phyloP scores from a whole-genome alignment of 768 basidiomycete genomes.

The Trametes cingulata region DNA sequence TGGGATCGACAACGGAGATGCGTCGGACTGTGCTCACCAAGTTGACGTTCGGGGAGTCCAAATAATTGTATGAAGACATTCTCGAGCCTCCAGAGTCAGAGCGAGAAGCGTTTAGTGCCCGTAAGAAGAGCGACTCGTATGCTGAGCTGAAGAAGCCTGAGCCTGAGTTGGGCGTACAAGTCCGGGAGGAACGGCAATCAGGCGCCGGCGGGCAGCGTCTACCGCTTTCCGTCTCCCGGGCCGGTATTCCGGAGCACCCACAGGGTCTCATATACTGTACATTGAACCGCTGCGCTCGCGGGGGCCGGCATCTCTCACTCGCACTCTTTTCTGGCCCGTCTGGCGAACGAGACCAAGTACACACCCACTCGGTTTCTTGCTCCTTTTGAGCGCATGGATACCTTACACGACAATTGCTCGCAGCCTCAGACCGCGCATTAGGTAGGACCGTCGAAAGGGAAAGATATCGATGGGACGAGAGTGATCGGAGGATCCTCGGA shows the following conservation, averaged over 20 bases:
- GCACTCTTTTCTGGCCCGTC: too few species aligned
- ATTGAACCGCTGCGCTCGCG: too few species aligned
- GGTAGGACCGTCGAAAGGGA: not conserved
- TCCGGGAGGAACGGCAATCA: too few species aligned
- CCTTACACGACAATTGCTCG: too few species aligned
- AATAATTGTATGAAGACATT: conserved; percentile 51
- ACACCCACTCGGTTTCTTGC: too few species aligned
- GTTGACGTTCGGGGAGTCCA: conserved; percentile 64
- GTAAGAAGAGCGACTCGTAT: not conserved
- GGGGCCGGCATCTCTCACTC: too few species aligned
- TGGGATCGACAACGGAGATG: not conserved
- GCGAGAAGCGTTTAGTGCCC: not conserved
- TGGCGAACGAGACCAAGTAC: too few species aligned
- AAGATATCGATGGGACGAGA: conserved; percentile 1
- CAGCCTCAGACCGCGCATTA: too few species aligned
- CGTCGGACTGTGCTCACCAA: conserved; percentile 47
- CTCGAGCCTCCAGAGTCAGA: not conserved
- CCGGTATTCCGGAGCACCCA: not conserved
- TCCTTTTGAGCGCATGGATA: too few species aligned
- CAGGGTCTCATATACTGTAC: not conserved
- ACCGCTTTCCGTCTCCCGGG: not conserved
- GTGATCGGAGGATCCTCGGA: conserved; percentile 14
- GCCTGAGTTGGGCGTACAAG: too few species aligned
- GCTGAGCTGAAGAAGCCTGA: not conserved
- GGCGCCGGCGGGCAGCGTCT: too few species aligned